Evolutionary conservation across 2,329 filamentous ascomycete genomes (phyloP), one percentile per base, ranked within the genome.

Genomic region (Celoporthe dispersa): DNA sequence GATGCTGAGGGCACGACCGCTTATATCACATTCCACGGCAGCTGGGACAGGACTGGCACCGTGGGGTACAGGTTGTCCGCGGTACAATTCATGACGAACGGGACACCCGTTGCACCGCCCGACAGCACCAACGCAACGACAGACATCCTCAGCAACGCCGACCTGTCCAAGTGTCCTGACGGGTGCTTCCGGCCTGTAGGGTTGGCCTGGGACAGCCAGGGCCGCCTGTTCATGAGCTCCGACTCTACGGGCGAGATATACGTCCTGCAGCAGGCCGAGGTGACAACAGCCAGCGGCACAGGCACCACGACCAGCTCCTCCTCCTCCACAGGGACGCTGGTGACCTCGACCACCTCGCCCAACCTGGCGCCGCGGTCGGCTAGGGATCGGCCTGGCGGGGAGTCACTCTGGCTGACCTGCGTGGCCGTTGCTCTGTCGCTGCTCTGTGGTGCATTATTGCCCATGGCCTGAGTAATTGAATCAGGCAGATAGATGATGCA

Each of bases 11-110:
- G 87, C 48, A 85, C 84, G 16, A 84, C 83, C 2, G 91, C 90
- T 1, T 94, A 87, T 80, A 81, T 94, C 25, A 84, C 88, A 0
- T 92, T 94, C 79, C 91, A 93, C 78, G 91, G 92, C 19, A 91
- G 87, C 78, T 93, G 91, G 89, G 78, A 80, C 79, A 79, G 62
- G 19, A 67, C 60, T 4, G 48, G 61, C 12, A 70, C 75, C 11
- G 67, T 70, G 19, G 74, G 71, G 1, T 88, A 88, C 77, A 80
- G 79, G 69, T 76, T 88, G 62, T 78, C 80, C 9, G 73, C 75
- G 19, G 70, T 86, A 44, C 64, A 75, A 9, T 88, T 87, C 73
- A 69, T 72, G 14, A 69, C 73, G 1, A n/a, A 28, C 12, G 60
- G 60, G 9, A 63, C 39, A 66, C 86, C 86, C 11, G 72, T 76